These are phyloP conservation scores for Leucaena leucocephala DNA, from an alignment of 306 rosid species.

Conservation along the genomic window DNA sequence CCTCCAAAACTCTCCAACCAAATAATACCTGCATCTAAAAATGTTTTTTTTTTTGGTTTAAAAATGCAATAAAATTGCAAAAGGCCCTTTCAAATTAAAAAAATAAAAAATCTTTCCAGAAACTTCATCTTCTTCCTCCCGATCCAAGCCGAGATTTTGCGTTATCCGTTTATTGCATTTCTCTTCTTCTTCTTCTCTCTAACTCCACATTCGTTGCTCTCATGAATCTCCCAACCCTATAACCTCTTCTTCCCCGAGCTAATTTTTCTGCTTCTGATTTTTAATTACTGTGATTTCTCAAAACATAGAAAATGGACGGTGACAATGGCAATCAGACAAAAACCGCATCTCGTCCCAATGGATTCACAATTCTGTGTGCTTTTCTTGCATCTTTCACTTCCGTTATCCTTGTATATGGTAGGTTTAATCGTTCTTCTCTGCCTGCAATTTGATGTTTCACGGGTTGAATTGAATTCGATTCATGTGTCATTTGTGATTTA, in stretches of 20 bases:
- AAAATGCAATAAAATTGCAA: no score
- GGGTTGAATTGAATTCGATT: background rate
- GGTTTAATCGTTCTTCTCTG: background rate
- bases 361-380: conserved; percentile 59
- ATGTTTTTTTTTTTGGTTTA: no score
- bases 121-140: no score
- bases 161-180: no score
- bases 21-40: no score
- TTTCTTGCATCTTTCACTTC: conserved; percentile 72
- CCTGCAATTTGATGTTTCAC: background rate
- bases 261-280: background rate
- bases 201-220: background rate
- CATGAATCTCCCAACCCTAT: background rate
- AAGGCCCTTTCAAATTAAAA: no score
- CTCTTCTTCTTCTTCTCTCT: no score
- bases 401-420: conserved; percentile 76
- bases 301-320: background rate
- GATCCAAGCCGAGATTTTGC: background rate
- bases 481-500: background rate
- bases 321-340: background rate
- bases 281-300: background rate
- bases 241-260: background rate
- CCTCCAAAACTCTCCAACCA: no score
- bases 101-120: no score
- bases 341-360: conserved; percentile 40